These are phyloP conservation scores for Coniochaeta sp. DNA, from an alignment of 2,329 filamentous ascomycete genomes.

Conservation along the genomic window DNA sequence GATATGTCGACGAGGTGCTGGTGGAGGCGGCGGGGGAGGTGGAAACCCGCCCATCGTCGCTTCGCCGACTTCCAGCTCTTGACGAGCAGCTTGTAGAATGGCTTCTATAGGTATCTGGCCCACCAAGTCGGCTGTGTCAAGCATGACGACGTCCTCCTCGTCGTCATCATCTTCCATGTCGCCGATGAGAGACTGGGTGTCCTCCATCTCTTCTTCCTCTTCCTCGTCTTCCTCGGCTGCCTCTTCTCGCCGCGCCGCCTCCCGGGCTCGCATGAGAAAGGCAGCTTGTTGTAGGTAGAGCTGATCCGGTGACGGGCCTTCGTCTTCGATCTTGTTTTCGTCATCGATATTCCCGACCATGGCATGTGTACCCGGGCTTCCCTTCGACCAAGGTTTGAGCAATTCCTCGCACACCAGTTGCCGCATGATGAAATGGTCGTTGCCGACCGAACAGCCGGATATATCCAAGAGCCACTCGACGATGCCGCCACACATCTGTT, in stretches of 20 bases:
- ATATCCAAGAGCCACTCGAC: slow-evolving; percentile 96
- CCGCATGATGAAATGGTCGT: slow-evolving; percentile 71
- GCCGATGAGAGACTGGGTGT: slow-evolving; percentile 20
- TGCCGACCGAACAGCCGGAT: slow-evolving; percentile 75
- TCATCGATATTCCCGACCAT: slow-evolving; percentile 78
- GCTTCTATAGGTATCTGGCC: background rate
- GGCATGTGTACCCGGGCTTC: slow-evolving; percentile 75
- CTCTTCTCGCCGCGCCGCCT: slow-evolving; percentile 38
- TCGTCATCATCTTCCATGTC: slow-evolving; percentile 31
- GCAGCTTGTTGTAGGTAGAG: slow-evolving; percentile 26
- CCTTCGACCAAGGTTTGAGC: slow-evolving; percentile 77
- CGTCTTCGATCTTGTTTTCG: slow-evolving; percentile 56
- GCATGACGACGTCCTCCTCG: slow-evolving; percentile 41
- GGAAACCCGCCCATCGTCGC: slow-evolving; percentile 71
- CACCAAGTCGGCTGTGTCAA: slow-evolving; percentile 33
- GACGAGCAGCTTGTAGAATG: slow-evolving; percentile 17
- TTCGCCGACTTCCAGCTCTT: slow-evolving; percentile 67
- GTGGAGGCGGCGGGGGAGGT: slow-evolving; percentile 55
- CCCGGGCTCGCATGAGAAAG: slow-evolving; percentile 9
- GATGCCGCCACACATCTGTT: slow-evolving; percentile 98
- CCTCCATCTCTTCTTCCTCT: slow-evolving; percentile 15
- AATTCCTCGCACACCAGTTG: slow-evolving; percentile 86
- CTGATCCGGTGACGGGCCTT: slow-evolving; percentile 21
- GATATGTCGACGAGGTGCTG: slow-evolving; percentile 32
- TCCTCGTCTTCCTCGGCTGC: slow-evolving; percentile 46